These are phyloP conservation scores for Colletotrichum karsti DNA, from an alignment of 2,329 filamentous ascomycete genomes.

Conservation along the genomic window DNA sequence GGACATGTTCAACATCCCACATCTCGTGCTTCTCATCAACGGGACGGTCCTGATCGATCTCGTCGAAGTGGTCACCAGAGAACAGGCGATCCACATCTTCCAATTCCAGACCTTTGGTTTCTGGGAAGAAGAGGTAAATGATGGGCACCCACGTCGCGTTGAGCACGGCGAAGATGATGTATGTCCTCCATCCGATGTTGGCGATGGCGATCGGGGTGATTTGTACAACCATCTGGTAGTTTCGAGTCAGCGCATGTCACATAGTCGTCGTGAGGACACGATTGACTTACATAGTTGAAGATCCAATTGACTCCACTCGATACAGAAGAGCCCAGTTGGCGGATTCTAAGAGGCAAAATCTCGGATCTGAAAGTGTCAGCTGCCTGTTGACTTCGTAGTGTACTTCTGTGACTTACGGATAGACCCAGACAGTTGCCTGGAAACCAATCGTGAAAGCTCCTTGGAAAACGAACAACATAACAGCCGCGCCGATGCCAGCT, in stretches of 20 bases:
- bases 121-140: conserved; percentile 42
- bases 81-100: conserved; percentile 45
- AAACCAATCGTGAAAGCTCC: conserved; percentile 49
- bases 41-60: conserved; percentile 25
- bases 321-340: conserved; percentile 41
- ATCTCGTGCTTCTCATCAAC: neutral
- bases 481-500: conserved; percentile 47
- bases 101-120: conserved; percentile 47
- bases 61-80: conserved; percentile 30
- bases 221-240: conserved; percentile 29
- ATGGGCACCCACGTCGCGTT: conserved; percentile 38
- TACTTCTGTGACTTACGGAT: conserved; percentile 31
- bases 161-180: conserved; percentile 39
- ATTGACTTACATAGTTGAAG: conserved; percentile 40
- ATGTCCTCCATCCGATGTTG: conserved; percentile 31
- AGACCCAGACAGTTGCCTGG: conserved; percentile 45
- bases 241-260: too few species aligned
- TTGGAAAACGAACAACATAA: conserved; percentile 51
- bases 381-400: accelerated
- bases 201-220: conserved; percentile 28
- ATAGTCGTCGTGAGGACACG: too few species aligned
- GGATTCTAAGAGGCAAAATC: conserved; percentile 39
- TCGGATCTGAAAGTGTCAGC: conserved; percentile 34
- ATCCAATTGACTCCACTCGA: conserved; percentile 44
- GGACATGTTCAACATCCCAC: conserved; percentile 16